A percentile compares a stretch with the other conserved stretches of the same genome.
phyloP scores from a whole-genome alignment of 495 filamentous ascomycete genomes.

The Talaromyces ruber region DNA sequence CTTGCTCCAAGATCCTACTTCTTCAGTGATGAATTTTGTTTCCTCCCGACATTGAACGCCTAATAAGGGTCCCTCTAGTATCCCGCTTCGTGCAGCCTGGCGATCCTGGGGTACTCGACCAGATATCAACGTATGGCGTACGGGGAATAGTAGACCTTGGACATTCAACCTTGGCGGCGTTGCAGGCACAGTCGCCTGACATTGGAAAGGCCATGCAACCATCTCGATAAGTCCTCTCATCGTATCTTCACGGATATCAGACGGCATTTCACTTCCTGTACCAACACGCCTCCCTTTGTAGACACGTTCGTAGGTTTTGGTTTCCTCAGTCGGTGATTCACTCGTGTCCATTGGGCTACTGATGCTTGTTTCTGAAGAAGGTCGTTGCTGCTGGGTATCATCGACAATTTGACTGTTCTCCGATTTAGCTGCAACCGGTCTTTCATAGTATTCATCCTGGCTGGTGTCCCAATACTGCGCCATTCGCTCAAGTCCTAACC shows the following conservation, averaged over 20 bases:
- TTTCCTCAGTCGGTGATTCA: slow-evolving; percentile 3
- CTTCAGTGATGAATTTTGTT: slow-evolving; percentile 39
- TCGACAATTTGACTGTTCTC: neutral
- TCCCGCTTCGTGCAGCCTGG: slow-evolving; percentile 58
- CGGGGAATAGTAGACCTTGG: slow-evolving; percentile 40
- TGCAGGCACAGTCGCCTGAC: slow-evolving; percentile 56
- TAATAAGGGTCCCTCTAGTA: slow-evolving; percentile 66
- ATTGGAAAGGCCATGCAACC: slow-evolving; percentile 70
- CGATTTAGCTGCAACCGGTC: slow-evolving; percentile 16
- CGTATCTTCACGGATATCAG: slow-evolving; percentile 61
- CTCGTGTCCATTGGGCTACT: neutral
- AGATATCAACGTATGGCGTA: slow-evolving; percentile 46
- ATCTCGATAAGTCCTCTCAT: slow-evolving; percentile 69
- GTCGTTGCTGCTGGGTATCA: neutral
- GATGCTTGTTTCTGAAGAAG: neutral
- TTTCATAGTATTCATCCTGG: slow-evolving; percentile 44
- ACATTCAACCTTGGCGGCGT: slow-evolving; percentile 55
- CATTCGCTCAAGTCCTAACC: slow-evolving; percentile 48
- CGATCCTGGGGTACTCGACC: slow-evolving; percentile 62
- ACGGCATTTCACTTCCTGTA: slow-evolving; percentile 64
- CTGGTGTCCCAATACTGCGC: slow-evolving; percentile 58
- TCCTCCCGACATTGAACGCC: slow-evolving; percentile 51
- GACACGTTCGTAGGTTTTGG: slow-evolving; percentile 11
- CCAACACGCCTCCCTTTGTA: slow-evolving; percentile 51
- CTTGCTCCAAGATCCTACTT: slow-evolving; percentile 37